These are phyloP conservation scores for Crithidia expoeki DNA, from an alignment of 208 protist species.

Conservation along the genomic window DNA sequence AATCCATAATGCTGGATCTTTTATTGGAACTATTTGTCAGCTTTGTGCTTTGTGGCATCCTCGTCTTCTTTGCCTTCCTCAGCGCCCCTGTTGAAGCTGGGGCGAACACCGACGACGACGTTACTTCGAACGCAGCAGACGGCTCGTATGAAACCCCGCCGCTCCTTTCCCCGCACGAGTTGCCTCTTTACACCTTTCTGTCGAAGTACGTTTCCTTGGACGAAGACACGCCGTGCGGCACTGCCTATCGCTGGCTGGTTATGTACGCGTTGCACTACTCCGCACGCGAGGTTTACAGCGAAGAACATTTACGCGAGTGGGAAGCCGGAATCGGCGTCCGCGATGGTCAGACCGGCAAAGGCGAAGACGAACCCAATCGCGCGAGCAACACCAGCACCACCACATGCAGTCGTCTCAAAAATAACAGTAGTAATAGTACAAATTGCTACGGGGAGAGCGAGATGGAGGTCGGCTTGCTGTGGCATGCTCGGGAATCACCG, in stretches of 20 bases:
- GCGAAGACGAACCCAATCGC: not conserved
- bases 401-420: no score
- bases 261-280: conserved; percentile 29
- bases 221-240: conserved; percentile 24
- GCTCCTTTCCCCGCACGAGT: conserved; percentile 21
- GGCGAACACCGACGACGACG: conserved; percentile 21
- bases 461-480: not conserved
- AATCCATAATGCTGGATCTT: conserved; percentile 37
- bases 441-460: not conserved
- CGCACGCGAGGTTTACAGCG: conserved; percentile 30
- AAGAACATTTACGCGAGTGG: conserved; percentile 24
- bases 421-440: not conserved
- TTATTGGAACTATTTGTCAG: conserved; percentile 75
- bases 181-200: conserved; percentile 26
- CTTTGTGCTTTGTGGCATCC: conserved; percentile 44
- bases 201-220: conserved; percentile 11
- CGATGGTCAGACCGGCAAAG: not conserved
- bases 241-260: conserved; percentile 32
- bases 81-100: conserved; percentile 43
- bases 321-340: not conserved
- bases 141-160: conserved; percentile 6
- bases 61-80: conserved; percentile 77
- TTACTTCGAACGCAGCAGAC: not conserved
- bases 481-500: not conserved
- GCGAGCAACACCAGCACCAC: no score